These are phyloP conservation scores for Candida tropicalis DNA, from an alignment of 1,139 yeast genomes.

Conservation along the genomic window DNA sequence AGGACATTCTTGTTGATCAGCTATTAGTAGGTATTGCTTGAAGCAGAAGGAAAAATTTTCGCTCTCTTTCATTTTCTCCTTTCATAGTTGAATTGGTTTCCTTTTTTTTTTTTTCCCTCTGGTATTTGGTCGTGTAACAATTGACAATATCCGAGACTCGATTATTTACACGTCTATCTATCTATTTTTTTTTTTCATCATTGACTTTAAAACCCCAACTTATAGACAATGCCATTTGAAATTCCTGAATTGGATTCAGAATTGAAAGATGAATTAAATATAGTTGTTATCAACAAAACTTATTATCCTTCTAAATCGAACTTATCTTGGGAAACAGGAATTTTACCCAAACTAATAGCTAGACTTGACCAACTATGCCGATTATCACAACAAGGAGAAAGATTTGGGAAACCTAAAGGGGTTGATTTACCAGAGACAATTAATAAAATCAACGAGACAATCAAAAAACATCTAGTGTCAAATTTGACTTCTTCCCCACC, in stretches of 20 bases:
- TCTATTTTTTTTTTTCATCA: neutral
- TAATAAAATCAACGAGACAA: slow-evolving; percentile 8
- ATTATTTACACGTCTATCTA: neutral
- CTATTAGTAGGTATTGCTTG: neutral
- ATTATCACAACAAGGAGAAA: slow-evolving; percentile 14
- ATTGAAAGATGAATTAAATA: slow-evolving; percentile 8
- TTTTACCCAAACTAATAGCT: slow-evolving; percentile 14
- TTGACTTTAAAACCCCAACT: too few relatives aligned
- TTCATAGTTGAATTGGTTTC: slow-evolving; percentile 5
- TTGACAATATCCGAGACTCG: neutral
- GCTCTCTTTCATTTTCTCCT: slow-evolving; percentile 6
- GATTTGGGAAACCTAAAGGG: slow-evolving; percentile 20
- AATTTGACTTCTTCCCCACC: slow-evolving; percentile 50
- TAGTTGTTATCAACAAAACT: slow-evolving; percentile 11
- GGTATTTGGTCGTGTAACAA: neutral
- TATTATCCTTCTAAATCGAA: slow-evolving; percentile 6
- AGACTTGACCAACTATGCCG: slow-evolving; percentile 17
- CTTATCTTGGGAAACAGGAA: slow-evolving; percentile 14
- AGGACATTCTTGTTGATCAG: slow-evolving; percentile 12
- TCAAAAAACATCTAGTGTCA: slow-evolving; percentile 20
- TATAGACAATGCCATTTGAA: slow-evolving; percentile 1
- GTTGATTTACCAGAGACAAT: slow-evolving; percentile 7
- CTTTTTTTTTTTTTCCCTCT: neutral
- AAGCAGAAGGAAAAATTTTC: slow-evolving; percentile 10
- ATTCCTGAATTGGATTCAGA: slow-evolving; percentile 15